Percentiles rank a stretch among this genome's conserved stretches.
Conservation (phyloP, 2,329 filamentous ascomycete genomes). For the Apiospora marii region DNA sequence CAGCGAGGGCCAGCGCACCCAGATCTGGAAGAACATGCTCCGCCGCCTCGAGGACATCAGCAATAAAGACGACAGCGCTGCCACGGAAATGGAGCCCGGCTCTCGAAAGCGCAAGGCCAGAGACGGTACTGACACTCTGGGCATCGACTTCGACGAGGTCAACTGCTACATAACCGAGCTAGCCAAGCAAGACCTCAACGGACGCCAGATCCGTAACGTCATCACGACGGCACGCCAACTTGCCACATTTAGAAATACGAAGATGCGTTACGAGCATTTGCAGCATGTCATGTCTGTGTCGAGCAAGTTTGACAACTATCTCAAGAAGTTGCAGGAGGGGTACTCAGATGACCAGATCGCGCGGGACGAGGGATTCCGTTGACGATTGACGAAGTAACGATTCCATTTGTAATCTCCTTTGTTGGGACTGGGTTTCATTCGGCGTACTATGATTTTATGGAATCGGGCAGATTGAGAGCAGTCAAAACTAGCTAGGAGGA, state of each 20-base stretch:
- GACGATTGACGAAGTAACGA: neutral
- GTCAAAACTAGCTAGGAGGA: too few relatives aligned
- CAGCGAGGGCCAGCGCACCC: slow-evolving; percentile 29
- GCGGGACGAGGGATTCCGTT: neutral
- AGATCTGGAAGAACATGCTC: slow-evolving; percentile 38
- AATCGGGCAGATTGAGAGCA: too few relatives aligned
- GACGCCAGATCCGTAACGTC: slow-evolving; percentile 51
- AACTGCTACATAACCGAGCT: slow-evolving; percentile 39
- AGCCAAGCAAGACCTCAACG: slow-evolving; percentile 47
- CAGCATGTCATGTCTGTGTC: neutral
- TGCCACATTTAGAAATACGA: slow-evolving; percentile 16
- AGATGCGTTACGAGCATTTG: neutral
- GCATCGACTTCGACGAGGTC: neutral
- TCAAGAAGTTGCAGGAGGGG: neutral
- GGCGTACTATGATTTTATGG: too few relatives aligned
- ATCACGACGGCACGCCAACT: slow-evolving; percentile 41
- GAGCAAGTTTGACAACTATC: neutral
- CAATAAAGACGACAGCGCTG: neutral
- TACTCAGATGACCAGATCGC: neutral
- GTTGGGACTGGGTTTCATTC: neutral
- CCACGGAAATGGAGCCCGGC: neutral
- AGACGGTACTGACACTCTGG: neutral
- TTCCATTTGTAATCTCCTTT: slow-evolving; percentile 24
- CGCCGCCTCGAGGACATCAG: slow-evolving; percentile 20
- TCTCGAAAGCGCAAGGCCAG: neutral